Conservation (phyloP, 495 filamentous ascomycete genomes). For the Bathelium albidoporum region DNA sequence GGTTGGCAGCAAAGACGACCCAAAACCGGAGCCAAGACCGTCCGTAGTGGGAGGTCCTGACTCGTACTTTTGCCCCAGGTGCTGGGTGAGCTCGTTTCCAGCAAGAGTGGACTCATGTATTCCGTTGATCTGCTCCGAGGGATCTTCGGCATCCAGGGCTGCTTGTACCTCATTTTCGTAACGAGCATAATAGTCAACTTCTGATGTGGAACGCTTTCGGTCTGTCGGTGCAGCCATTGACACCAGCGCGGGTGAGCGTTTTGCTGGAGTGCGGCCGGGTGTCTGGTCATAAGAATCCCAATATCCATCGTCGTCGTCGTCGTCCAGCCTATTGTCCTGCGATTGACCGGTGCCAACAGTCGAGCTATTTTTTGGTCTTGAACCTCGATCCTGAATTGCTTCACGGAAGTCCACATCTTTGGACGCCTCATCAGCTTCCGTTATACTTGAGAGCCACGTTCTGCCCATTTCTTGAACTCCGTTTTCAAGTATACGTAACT, state of each 20-base stretch:
- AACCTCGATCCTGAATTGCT: conserved; percentile 4
- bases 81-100: conserved; percentile 38
- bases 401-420: conserved; percentile 11
- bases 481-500: conserved; percentile 57
- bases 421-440: conserved; percentile 44
- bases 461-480: conserved; percentile 31
- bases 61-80: conserved; percentile 30
- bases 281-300: conserved; percentile 92
- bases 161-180: conserved; percentile 76
- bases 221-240: conserved; percentile 26
- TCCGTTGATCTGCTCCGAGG: conserved; percentile 34
- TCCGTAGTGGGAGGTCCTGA: conserved; percentile 4
- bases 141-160: conserved; percentile 81
- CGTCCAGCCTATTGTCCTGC: conserved; percentile 31
- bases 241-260: conserved; percentile 48
- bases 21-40: background rate
- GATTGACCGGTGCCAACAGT: conserved; percentile 27
- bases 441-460: conserved; percentile 42
- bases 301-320: conserved; percentile 76
- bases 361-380: conserved; percentile 16
- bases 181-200: conserved; percentile 74
- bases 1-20: background rate
- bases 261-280: conserved; percentile 64
- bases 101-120: conserved; percentile 42
- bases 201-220: conserved; percentile 37